Percentiles rank a stretch among this genome's conserved stretches.
phyloP scores from a whole-genome alignment of 108 stramenopile genomes.

The Skeletonema menzelii region DNA sequence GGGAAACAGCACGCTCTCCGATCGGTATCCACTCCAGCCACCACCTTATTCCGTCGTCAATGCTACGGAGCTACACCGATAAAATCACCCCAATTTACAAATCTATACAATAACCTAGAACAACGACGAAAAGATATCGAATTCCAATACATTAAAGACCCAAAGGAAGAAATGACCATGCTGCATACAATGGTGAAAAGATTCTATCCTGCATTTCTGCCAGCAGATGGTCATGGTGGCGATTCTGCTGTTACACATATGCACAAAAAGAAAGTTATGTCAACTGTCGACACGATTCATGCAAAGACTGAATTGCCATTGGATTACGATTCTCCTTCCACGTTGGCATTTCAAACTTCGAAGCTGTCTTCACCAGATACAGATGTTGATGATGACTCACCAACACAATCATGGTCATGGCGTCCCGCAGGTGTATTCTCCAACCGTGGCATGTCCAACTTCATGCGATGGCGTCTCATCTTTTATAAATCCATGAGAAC shows the following conservation, averaged over 20 bases:
- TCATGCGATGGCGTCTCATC: constrained; percentile 6
- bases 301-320: constrained; percentile 6
- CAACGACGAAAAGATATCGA: constrained; percentile 40
- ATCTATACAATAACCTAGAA: constrained; percentile 41
- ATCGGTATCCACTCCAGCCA: constrained; percentile 31
- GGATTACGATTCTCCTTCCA: constrained; percentile 20
- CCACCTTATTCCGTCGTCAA: constrained; percentile 42
- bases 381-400: background rate
- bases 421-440: constrained; percentile 31
- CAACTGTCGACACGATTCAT: constrained; percentile 33
- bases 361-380: background rate
- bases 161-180: constrained; percentile 30
- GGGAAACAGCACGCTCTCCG: constrained; percentile 24
- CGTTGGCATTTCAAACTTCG: constrained; percentile 25
- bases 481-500: constrained; percentile 26
- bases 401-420: constrained; percentile 43
- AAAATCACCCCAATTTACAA: constrained; percentile 2
- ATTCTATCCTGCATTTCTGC: constrained; percentile 29
- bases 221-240: background rate
- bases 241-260: constrained; percentile 3
- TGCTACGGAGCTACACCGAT: constrained; percentile 32
- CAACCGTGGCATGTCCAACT: constrained; percentile 15
- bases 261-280: constrained; percentile 39
- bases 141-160: constrained; percentile 32
- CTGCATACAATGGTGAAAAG: constrained; percentile 33